Base-by-base conservation (phyloP, 2,329 filamentous ascomycete species). In the Arthrobotrys sinensis region DNA sequence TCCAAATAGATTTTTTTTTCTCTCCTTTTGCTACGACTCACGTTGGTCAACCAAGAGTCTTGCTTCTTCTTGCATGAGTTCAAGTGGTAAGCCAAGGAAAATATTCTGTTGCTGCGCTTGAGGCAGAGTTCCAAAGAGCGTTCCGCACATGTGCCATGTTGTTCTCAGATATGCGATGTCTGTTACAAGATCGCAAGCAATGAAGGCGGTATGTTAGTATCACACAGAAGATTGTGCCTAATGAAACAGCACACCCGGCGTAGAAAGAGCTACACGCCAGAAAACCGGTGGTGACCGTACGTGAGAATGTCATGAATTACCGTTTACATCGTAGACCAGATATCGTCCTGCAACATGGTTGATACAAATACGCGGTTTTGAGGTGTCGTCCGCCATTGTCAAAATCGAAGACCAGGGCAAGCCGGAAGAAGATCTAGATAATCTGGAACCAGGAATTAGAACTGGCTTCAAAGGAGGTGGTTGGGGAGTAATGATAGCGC, bases 71-170 rank as follows among this genome's bases (percentile, higher is more conserved):
- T 93, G 91, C 86, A 96, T 93, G 52, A 99, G 87, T 86, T 97
- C 92, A 28, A 98, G 86, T 1, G 96, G 96, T 62, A 98, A 86
- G 53, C 94, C 93, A 75, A 95, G 89, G 83, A 98, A 98, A 73
- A 97, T 89, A 85, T 97, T 98, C 85, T 99, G 96, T 81, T 96
- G 95, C 4, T 94, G 94, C 72, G 93, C 91, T 85, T 98, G 94
- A 1, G 96, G 95, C 34, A 97, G 90, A 6, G 93, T 94, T 72
- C 96, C 96, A 76, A 93, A 91, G 69, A 97, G 88, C 36, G 96
- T 91, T 80, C 94, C 94, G 82, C 92, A 94, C 82, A 97, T 93
- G 83, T 93, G 91, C 86, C 97, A 89, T 82, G 90, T 87, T 79
- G 92, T 90, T 80, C 96, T 63, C 32, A 69, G 19, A 38, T 67